A percentile compares a stretch with the other conserved stretches of the same genome.
These are phyloP conservation scores for Chlorella variabilis DNA, from an alignment of 163 green algal species.

Conservation along the genomic window DNA sequence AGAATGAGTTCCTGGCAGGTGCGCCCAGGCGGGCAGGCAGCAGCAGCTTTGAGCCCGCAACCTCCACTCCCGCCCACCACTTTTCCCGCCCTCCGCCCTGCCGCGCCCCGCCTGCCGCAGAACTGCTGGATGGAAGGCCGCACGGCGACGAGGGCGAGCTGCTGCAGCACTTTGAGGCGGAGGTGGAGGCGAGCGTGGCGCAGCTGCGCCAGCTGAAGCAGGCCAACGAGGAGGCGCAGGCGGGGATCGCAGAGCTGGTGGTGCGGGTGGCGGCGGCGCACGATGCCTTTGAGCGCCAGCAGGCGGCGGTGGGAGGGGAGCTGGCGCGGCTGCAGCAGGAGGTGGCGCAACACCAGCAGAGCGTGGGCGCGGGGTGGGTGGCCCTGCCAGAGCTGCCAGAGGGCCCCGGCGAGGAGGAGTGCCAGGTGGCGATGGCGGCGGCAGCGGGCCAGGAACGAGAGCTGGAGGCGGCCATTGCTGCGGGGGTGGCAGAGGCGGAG, in stretches of 20 bases:
- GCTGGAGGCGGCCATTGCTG: constrained; percentile 42
- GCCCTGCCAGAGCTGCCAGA: constrained; percentile 38
- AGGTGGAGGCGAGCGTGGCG: constrained; percentile 47
- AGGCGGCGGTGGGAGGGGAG: background rate
- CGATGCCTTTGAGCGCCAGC: constrained; percentile 37
- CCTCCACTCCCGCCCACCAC: background rate
- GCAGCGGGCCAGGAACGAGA: constrained; percentile 16
- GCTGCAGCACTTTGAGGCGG: constrained; percentile 53
- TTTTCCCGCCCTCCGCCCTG: background rate
- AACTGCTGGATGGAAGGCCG: constrained; percentile 56
- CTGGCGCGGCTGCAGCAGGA: constrained; percentile 39
- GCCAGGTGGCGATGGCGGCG: constrained; percentile 19
- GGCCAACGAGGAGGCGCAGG: constrained; percentile 50
- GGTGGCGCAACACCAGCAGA: constrained; percentile 23
- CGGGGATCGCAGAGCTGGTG: constrained; percentile 37
- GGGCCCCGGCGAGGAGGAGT: constrained; percentile 1
- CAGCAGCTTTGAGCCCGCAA: background rate
- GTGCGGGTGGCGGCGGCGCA: constrained; percentile 17
- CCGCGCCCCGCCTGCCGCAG: constrained; percentile 29
- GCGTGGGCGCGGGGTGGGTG: background rate
- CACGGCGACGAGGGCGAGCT: constrained; percentile 58
- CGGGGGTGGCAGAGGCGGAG: constrained; percentile 16
- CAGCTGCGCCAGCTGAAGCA: constrained; percentile 54
- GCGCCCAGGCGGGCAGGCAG: background rate
- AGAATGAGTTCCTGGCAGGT: constrained; percentile 63